Conservation (phyloP, 495 filamentous ascomycete species). For the Friedmanniomyces simplex region DNA sequence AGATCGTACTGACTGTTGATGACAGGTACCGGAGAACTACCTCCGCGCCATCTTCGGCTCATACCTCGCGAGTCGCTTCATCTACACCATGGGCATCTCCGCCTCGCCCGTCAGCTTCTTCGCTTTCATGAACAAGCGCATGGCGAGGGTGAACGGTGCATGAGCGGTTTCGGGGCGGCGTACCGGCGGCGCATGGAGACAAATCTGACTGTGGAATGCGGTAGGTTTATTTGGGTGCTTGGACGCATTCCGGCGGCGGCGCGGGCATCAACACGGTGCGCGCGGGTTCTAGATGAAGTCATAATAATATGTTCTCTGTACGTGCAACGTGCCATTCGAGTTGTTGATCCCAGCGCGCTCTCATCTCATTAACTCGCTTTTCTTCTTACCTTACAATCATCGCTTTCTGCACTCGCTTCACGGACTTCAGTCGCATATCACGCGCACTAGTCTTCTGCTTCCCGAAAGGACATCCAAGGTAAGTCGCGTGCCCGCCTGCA, state of each 20-base stretch:
- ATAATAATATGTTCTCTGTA: not conserved
- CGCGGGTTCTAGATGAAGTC: slow-evolving; percentile 2
- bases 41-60: slow-evolving; percentile 91
- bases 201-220: slow-evolving; percentile 1
- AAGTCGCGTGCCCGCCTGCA: too few species aligned
- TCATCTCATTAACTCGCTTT: not conserved
- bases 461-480: too few species aligned
- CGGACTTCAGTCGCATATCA: too few species aligned
- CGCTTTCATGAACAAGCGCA: slow-evolving; percentile 53
- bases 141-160: slow-evolving; percentile 19
- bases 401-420: too few species aligned
- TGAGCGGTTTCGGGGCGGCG: not conserved
- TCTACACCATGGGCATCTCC: slow-evolving; percentile 85
- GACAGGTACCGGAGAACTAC: slow-evolving; percentile 82
- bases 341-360: not conserved
- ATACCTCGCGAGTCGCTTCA: slow-evolving; percentile 87
- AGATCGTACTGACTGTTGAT: not conserved
- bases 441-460: too few species aligned
- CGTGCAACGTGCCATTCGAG: not conserved
- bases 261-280: slow-evolving; percentile 1
- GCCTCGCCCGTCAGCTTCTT: slow-evolving; percentile 98
- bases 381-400: not conserved
- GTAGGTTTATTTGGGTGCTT: not conserved
- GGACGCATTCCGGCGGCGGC: not conserved
- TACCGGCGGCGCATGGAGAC: not conserved